Conservation (phyloP, 345 rosid species). For the Populus euphratica region DNA sequence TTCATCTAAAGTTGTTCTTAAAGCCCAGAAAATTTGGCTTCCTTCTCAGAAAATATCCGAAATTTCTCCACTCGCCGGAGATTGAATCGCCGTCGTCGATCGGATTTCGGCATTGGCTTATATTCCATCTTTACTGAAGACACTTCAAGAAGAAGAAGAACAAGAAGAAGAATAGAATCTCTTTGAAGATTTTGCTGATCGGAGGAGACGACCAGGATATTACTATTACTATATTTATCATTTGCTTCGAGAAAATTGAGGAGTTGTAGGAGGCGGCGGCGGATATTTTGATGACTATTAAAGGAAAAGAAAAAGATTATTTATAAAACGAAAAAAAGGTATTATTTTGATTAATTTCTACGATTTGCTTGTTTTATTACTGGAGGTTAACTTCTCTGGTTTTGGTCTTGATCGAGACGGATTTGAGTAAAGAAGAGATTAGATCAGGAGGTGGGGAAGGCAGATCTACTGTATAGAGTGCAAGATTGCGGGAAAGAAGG, state of each 20-base stretch:
- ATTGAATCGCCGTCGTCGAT: background rate
- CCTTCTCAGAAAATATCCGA: background rate
- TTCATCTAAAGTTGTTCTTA: conserved; percentile 17
- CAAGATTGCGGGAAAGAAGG: too few species aligned
- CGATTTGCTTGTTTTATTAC: background rate
- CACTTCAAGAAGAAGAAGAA: background rate
- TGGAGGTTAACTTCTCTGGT: background rate
- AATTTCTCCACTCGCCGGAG: background rate
- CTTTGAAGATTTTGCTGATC: background rate
- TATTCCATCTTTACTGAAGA: background rate
- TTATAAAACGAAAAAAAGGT: background rate
- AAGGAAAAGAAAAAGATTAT: background rate
- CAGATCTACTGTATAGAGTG: background rate
- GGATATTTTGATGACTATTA: background rate
- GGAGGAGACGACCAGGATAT: background rate
- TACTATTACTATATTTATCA: background rate
- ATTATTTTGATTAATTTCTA: background rate
- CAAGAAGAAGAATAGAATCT: background rate
- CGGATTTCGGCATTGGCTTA: background rate
- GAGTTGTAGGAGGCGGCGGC: background rate
- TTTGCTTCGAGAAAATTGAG: background rate
- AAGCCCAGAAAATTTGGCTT: background rate
- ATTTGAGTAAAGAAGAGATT: background rate
- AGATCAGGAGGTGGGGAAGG: background rate
- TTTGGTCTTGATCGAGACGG: background rate